phyloP scores from a whole-genome alignment of 495 filamentous ascomycete genomes.

The Cenococcum geophilum region DNA sequence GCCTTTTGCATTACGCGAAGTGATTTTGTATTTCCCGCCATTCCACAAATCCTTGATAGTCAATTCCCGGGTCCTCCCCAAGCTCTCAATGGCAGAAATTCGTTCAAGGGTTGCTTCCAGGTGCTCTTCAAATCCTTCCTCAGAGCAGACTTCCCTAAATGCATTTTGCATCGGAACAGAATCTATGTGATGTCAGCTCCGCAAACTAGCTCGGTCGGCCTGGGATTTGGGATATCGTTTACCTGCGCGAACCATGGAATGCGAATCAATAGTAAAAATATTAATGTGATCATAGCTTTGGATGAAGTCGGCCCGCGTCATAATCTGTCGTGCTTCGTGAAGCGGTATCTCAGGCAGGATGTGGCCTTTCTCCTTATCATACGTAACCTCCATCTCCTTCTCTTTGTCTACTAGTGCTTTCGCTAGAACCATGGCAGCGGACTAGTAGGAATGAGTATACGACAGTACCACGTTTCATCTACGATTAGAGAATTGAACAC shows the following conservation, averaged over 20 bases:
- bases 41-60: constrained; percentile 79
- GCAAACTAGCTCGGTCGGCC: constrained; percentile 3
- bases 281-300: constrained; percentile 87
- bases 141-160: constrained; percentile 70
- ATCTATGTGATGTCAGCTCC: not conserved
- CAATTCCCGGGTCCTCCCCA: constrained; percentile 85
- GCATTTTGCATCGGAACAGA: constrained; percentile 94
- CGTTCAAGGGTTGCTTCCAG: constrained; percentile 75
- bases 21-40: constrained; percentile 72
- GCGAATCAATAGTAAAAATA: constrained; percentile 87
- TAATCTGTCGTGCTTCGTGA: constrained; percentile 79
- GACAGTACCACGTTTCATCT: not conserved
- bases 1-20: constrained; percentile 49
- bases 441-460: constrained; percentile 39
- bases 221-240: not conserved
- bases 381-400: constrained; percentile 55
- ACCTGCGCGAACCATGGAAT: constrained; percentile 73
- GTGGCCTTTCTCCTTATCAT: constrained; percentile 62
- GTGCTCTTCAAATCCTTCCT: constrained; percentile 70
- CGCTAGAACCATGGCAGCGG: constrained; percentile 89
- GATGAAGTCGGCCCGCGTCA: constrained; percentile 95
- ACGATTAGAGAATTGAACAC: constrained; percentile 29
- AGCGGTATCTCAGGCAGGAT: constrained; percentile 75
- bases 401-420: constrained; percentile 79
- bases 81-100: constrained; percentile 83